Conservation (phyloP, 1,284 basidiomycete genomes). For the Heterobasidion parviporum region DNA sequence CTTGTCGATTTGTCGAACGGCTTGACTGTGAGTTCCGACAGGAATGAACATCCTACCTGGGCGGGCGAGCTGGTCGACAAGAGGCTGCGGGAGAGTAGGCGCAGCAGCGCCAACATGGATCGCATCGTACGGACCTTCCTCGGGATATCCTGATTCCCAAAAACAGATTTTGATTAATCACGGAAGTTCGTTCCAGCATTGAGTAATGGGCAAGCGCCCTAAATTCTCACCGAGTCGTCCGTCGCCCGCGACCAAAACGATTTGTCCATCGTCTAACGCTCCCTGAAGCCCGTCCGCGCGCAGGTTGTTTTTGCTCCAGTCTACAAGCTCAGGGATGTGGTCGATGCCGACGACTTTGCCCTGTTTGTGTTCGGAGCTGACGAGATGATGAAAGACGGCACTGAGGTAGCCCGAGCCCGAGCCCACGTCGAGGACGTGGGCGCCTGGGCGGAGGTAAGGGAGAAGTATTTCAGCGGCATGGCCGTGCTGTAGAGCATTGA, state of each 20-base stretch:
- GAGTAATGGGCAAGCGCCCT: too few species aligned
- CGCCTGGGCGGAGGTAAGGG: conserved; percentile 60
- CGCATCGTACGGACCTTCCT: conserved; percentile 59
- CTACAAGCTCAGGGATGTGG: conserved; percentile 75
- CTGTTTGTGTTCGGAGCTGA: conserved; percentile 28
- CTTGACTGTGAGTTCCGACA: conserved; percentile 60
- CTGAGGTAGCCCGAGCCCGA: conserved; percentile 73
- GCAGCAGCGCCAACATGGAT: conserved; percentile 97
- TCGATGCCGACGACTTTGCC: conserved; percentile 87
- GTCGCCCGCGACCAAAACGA: conserved; percentile 71
- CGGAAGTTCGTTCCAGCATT: too few species aligned
- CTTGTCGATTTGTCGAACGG: conserved; percentile 78
- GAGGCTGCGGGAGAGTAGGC: conserved; percentile 59
- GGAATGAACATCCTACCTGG: conserved; percentile 95
- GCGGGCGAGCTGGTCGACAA: conserved; percentile 75
- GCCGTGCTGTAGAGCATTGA: conserved; percentile 52
- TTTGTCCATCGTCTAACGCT: conserved; percentile 41
- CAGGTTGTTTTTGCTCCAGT: conserved; percentile 67
- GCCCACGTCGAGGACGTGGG: conserved; percentile 75
- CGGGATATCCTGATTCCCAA: conserved; percentile 7
- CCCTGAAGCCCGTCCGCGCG: conserved; percentile 54
- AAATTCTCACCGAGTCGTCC: conserved; percentile 61
- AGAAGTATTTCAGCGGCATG: conserved; percentile 72
- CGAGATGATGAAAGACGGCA: conserved; percentile 72
- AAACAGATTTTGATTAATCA: neutral